A percentile compares a stretch with the other conserved stretches of the same genome.
Conservation (phyloP, 108 stramenopile species). For the Aurantiochytrium sp. region DNA sequence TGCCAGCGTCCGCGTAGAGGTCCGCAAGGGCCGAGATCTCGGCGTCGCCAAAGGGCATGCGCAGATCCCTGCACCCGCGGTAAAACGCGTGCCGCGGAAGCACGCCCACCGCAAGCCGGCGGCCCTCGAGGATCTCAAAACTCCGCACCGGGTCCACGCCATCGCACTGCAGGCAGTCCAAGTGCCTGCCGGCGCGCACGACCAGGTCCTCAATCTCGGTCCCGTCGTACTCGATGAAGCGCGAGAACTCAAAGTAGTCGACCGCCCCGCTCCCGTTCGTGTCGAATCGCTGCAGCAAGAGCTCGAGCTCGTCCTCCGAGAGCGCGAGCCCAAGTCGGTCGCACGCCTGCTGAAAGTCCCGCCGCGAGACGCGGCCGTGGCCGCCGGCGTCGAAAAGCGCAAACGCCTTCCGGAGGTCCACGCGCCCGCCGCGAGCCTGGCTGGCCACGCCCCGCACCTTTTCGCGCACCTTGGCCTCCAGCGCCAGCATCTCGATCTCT, state of each 20-base stretch:
- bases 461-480: conserved; percentile 9
- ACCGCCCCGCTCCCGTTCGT: not conserved
- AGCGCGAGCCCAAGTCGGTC: conserved; percentile 10
- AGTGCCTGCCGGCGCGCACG: not conserved
- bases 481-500: conserved; percentile 1
- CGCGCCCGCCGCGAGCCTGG: not conserved
- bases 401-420: not conserved
- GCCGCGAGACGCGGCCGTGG: not conserved
- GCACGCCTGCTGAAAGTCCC: conserved; percentile 13
- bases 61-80: not conserved
- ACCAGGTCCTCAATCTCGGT: not conserved
- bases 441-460: not conserved
- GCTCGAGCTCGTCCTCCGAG: not conserved
- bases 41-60: not conserved
- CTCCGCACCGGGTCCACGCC: not conserved
- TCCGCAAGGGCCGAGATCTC: conserved; percentile 20
- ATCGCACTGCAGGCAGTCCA: not conserved
- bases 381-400: not conserved
- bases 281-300: conserved; percentile 27
- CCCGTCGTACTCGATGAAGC: not conserved
- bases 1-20: not conserved
- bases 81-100: conserved; percentile 2
- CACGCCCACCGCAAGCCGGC: not conserved
- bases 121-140: not conserved
- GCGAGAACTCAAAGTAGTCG: conserved; percentile 21